These are phyloP conservation scores for Tricholoma saponaceum DNA, from an alignment of 768 basidiomycete genomes.

Conservation along the genomic window DNA sequence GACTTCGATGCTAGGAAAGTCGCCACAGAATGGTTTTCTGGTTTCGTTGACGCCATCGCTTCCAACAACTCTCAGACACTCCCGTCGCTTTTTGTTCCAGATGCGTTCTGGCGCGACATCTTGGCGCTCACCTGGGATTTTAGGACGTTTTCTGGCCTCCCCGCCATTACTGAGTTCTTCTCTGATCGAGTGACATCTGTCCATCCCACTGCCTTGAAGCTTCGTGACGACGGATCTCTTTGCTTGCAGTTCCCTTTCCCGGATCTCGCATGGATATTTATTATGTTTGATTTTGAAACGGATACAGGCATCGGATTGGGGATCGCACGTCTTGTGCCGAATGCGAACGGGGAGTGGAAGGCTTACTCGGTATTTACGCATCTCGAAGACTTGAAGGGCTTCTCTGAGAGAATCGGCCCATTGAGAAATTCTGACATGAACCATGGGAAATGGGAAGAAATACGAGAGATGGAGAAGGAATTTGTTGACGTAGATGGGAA, in stretches of 20 bases:
- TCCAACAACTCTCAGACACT: slow-evolving; percentile 12
- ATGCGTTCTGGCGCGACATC: slow-evolving; percentile 18
- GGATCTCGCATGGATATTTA: slow-evolving; percentile 54
- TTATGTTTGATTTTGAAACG: slow-evolving; percentile 48
- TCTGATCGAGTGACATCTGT: slow-evolving; percentile 11
- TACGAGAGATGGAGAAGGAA: slow-evolving; percentile 34
- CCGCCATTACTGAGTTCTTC: slow-evolving; percentile 14
- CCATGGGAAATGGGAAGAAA: slow-evolving; percentile 52
- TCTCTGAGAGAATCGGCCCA: slow-evolving; percentile 46
- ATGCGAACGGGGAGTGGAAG: slow-evolving; percentile 41
- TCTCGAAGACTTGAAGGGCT: slow-evolving; percentile 47
- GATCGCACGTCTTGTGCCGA: slow-evolving; percentile 48
- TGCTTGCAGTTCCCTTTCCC: slow-evolving; percentile 37
- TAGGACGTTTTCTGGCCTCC: slow-evolving; percentile 17
- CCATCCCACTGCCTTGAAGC: slow-evolving; percentile 24
- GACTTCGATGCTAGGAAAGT: slow-evolving; percentile 15
- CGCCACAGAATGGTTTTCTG: slow-evolving; percentile 24
- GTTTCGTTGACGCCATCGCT: slow-evolving; percentile 15
- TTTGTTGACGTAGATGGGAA: slow-evolving; percentile 24
- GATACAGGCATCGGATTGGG: slow-evolving; percentile 40
- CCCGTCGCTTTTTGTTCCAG: slow-evolving; percentile 16
- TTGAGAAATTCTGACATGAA: slow-evolving; percentile 35
- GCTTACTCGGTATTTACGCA: slow-evolving; percentile 52
- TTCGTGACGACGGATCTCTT: slow-evolving; percentile 26
- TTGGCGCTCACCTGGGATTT: slow-evolving; percentile 23